Base-by-base conservation (phyloP, 2,329 filamentous ascomycete genomes). In the Polytolypa hystricis region DNA sequence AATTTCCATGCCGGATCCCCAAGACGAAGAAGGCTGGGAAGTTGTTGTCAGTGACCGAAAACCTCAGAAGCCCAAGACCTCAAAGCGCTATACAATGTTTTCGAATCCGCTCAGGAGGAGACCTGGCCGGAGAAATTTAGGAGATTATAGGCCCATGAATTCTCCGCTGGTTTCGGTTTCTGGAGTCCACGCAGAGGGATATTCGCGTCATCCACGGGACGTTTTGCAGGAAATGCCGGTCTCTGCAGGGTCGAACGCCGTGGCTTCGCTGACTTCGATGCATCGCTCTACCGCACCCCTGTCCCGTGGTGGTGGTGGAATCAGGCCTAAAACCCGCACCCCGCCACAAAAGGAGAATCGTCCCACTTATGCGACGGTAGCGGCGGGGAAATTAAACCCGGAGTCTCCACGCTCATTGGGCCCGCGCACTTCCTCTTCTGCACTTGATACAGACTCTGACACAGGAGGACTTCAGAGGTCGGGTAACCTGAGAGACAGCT, bases 231-330 rank as follows among this genome's bases (percentile, higher is more conserved):
- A 41, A 36, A 20, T 48, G 37, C 39, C 51, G 37, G 36, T 37
- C 16, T 51, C 52, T 17, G 44, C 38, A 27, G 41, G 41, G 18
- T 64, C 62, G 3, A 54, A 56, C 18, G 64, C 63, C 3, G 56
- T 60, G 19, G 52, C 53, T 38, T 54, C 57, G 10, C 46, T 67
- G 4, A 49, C 56, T 4, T 53, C 60, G 1, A 54, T 65, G 11
- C 60, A 62, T 29, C 50, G 52, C 21, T 49, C 49, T 4, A 64
- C 55, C 35, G 53, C 55, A n/a, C 48, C 56, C 3, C 46, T 51
- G 20, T 40, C 49, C 14, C 47, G 44, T 30, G 30, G 38, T 42
- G 30, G 38, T 42, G 41, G 49, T 40, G 30, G 23, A 30, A 30
- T 39, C 18, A 26, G 41, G 40, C 9, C 34, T 19, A 29, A 32